phyloP scores from a whole-genome alignment of 768 basidiomycete species.

The Daedaleopsis sinensis region DNA sequence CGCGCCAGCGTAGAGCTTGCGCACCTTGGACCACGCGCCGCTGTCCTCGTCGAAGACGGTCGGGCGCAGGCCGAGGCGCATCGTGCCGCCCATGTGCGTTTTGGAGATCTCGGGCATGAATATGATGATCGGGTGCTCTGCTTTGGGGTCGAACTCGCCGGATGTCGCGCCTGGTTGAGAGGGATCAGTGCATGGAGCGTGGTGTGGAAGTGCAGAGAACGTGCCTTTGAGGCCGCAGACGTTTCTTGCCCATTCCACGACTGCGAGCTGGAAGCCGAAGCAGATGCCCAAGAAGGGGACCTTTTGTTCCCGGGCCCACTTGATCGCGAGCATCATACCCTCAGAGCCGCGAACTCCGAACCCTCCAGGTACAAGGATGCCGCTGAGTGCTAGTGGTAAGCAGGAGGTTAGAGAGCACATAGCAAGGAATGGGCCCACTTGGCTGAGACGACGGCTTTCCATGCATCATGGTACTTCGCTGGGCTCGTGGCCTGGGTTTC shows the following conservation, averaged over 20 bases:
- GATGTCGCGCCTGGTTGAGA: constrained; percentile 75
- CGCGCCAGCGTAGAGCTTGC: constrained; percentile 82
- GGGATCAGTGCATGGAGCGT: constrained; percentile 6
- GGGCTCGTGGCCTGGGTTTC: constrained; percentile 79
- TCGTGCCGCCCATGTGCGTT: constrained; percentile 99
- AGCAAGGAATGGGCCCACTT: constrained; percentile 50
- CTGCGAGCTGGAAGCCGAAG: constrained; percentile 96
- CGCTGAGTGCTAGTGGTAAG: constrained; percentile 47
- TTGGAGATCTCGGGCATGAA: constrained; percentile 99
- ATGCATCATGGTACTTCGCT: constrained; percentile 92
- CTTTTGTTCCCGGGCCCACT: constrained; percentile 94
- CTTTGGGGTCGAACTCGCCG: constrained; percentile 69
- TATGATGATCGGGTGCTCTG: constrained; percentile 76
- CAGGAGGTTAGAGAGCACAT: background rate
- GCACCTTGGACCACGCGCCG: constrained; percentile 69
- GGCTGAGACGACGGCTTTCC: constrained; percentile 89
- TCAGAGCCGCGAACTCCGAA: constrained; percentile 94
- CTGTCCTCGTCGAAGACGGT: constrained; percentile 82
- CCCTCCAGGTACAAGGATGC: constrained; percentile 96
- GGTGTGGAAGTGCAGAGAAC: constrained; percentile 2
- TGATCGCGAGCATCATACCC: constrained; percentile 98
- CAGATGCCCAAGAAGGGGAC: constrained; percentile 96
- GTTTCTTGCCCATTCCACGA: constrained; percentile 91
- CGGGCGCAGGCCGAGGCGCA: constrained; percentile 97
- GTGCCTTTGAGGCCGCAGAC: constrained; percentile 72